A percentile compares a stretch with the other conserved stretches of the same genome.
Evolutionary conservation across 345 rosid species (phyloP).

Genomic region (Viola odorata): DNA sequence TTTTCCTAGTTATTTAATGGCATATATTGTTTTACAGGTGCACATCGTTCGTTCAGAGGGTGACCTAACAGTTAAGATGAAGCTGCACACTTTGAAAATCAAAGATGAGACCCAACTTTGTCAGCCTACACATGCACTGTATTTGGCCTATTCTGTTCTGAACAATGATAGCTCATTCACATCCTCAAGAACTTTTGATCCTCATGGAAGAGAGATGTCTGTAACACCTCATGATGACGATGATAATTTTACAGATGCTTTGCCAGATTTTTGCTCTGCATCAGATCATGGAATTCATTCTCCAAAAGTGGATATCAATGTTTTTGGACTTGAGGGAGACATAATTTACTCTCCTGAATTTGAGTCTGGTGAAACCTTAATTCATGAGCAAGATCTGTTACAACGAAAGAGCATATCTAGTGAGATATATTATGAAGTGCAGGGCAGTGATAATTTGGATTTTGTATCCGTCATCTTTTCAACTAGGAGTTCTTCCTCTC

Average conservation of each 20-base stretch:
- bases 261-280: conserved; percentile 70
- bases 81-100: conserved; percentile 85
- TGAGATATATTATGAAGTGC: conserved; percentile 86
- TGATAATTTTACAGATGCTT: conserved; percentile 81
- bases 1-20: no score
- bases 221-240: conserved; percentile 59
- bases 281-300: conserved; percentile 50
- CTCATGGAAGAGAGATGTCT: conserved; percentile 35
- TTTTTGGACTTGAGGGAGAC: conserved; percentile 36
- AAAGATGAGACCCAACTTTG: conserved; percentile 86
- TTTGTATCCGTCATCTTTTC: conserved; percentile 81
- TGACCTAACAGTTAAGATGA: conserved; percentile 66
- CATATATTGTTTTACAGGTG: conserved; percentile 42
- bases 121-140: conserved; percentile 45
- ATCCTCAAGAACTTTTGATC: conserved; percentile 28
- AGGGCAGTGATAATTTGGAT: conserved; percentile 61
- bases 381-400: conserved; percentile 40
- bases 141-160: conserved; percentile 75
- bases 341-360: conserved; percentile 33
- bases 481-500: conserved; percentile 66
- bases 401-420: conserved; percentile 48
- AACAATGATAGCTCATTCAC: conserved; percentile 46
- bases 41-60: conserved; percentile 60
- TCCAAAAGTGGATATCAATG: conserved; percentile 37
- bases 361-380: conserved; percentile 44